Evolutionary conservation across 345 rosid species (phyloP).

Genomic region (Corymbia maculata): DNA sequence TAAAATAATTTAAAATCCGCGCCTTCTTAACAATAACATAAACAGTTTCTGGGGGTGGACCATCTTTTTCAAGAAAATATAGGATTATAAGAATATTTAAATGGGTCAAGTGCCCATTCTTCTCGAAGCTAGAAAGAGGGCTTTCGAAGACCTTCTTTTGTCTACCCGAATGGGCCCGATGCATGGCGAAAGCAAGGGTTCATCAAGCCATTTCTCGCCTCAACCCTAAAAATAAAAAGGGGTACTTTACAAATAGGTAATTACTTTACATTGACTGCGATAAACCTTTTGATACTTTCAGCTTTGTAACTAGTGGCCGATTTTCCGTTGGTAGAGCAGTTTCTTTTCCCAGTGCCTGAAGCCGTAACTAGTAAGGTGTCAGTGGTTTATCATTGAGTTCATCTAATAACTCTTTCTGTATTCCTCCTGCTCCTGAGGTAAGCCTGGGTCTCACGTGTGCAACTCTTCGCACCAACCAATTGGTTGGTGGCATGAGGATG

Average conservation of each 20-base stretch:
- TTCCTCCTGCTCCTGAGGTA: background rate
- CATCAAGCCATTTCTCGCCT: background rate
- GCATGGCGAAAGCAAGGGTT: background rate
- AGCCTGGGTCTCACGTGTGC: background rate
- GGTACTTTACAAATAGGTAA: background rate
- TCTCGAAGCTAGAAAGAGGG: background rate
- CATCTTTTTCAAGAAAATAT: background rate
- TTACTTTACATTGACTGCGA: background rate
- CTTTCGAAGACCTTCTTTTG: background rate
- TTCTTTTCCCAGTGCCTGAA: background rate
- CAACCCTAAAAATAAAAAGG: background rate
- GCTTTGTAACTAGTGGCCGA: background rate
- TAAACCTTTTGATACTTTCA: background rate
- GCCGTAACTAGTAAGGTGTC: background rate
- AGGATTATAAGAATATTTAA: too few relatives aligned
- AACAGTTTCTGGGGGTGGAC: background rate
- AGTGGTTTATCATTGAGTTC: background rate
- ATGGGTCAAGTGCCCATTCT: background rate
- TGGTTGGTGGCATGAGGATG: background rate
- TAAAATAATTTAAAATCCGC: background rate
- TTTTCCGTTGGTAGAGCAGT: background rate
- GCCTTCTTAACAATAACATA: background rate
- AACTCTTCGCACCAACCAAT: background rate
- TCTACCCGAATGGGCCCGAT: background rate
- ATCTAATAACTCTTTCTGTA: background rate